A percentile compares a stretch with the other conserved stretches of the same genome.
phyloP scores from a whole-genome alignment of 441 rosid genomes.

The Melianthus villosus region DNA sequence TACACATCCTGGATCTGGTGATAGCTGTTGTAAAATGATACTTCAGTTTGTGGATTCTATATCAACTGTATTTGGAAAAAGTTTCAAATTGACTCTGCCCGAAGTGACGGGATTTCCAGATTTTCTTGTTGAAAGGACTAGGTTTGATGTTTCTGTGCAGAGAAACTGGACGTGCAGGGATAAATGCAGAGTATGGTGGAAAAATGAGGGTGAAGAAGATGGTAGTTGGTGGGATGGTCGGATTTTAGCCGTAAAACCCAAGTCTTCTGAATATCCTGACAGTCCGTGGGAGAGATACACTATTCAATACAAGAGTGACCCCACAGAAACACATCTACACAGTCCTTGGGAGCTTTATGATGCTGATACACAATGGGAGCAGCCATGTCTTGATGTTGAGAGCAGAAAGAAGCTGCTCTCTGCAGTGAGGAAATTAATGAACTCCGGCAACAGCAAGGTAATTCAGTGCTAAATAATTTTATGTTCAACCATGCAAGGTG shows the following conservation, averaged over 20 bases:
- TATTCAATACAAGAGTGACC: slow-evolving; percentile 25
- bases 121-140: slow-evolving; percentile 52
- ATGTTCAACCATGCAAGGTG: too few relatives aligned
- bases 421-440: slow-evolving; percentile 32
- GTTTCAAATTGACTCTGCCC: slow-evolving; percentile 41
- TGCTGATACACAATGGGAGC: slow-evolving; percentile 28
- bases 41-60: slow-evolving; percentile 37
- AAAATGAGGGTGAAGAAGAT: slow-evolving; percentile 27
- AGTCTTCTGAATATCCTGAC: slow-evolving; percentile 40
- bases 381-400: slow-evolving; percentile 27
- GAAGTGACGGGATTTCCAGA: slow-evolving; percentile 45
- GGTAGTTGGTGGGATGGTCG: slow-evolving; percentile 64
- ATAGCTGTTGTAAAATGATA: slow-evolving; percentile 57
- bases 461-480: background rate
- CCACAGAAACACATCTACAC: slow-evolving; percentile 23
- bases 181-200: slow-evolving; percentile 63
- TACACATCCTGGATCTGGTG: slow-evolving; percentile 56
- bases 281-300: slow-evolving; percentile 65
- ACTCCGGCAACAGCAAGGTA: slow-evolving; percentile 19
- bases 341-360: slow-evolving; percentile 69
- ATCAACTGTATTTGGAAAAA: slow-evolving; percentile 25
- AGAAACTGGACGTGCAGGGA: slow-evolving; percentile 40
- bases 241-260: slow-evolving; percentile 27
- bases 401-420: slow-evolving; percentile 28
- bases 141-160: slow-evolving; percentile 40